phyloP scores from a whole-genome alignment of 257 asterid species.

The Lycium ferocissimum region DNA sequence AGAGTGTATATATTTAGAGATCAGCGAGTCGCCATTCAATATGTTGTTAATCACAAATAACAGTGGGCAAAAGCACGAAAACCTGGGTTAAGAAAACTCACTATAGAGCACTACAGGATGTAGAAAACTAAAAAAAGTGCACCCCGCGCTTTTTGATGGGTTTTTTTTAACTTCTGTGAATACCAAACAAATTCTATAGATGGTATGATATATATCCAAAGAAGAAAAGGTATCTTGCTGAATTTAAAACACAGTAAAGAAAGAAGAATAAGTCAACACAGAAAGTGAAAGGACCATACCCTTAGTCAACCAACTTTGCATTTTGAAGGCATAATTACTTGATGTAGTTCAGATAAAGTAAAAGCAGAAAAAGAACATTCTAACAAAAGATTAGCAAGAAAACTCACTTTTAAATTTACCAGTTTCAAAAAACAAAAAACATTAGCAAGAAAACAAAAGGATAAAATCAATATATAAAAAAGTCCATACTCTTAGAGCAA shows the following conservation, averaged over 20 bases:
- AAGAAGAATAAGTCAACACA: neutral
- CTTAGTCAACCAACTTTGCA: neutral
- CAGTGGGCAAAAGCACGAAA: neutral
- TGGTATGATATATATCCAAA: neutral
- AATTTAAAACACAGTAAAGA: neutral
- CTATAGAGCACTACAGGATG: neutral
- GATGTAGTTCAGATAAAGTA: constrained; percentile 6
- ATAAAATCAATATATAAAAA: neutral
- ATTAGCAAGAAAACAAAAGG: constrained; percentile 13
- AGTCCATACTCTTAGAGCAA: constrained; percentile 71
- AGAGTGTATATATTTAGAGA: neutral
- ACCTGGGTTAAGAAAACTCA: neutral
- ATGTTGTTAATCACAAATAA: neutral
- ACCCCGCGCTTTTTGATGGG: neutral
- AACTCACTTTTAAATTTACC: no score
- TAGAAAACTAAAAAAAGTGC: neutral
- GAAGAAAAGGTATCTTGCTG: neutral
- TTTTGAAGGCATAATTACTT: constrained; percentile 18
- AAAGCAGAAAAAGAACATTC: neutral
- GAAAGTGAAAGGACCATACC: neutral
- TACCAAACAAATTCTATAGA: neutral
- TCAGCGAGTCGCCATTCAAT: neutral
- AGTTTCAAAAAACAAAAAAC: no score
- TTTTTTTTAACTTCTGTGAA: neutral
- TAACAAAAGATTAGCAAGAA: constrained; percentile 22